These are phyloP conservation scores for Phytophthora pluvialis DNA, from an alignment of 352 stramenopile genomes.

Conservation along the genomic window DNA sequence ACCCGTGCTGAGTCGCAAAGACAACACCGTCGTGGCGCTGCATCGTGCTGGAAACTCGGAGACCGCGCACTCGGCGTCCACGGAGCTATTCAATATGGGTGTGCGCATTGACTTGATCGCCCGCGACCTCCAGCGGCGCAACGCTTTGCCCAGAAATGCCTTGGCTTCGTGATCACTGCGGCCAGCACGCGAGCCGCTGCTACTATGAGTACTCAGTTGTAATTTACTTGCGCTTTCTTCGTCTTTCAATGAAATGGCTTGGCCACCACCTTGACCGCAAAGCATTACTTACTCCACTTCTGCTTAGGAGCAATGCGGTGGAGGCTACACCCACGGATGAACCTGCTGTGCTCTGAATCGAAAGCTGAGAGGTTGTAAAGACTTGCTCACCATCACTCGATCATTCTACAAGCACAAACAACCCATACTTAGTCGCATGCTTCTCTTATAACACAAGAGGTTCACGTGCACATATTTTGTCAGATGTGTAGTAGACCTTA, in stretches of 20 bases:
- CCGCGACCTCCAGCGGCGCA: constrained; percentile 32
- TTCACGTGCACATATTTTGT: no score
- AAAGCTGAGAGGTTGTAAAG: constrained; percentile 7
- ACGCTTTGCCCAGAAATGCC: constrained; percentile 29
- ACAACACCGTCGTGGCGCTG: constrained; percentile 72
- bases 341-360: constrained; percentile 33
- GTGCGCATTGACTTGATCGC: constrained; percentile 43
- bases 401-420: constrained; percentile 34
- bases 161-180: constrained; percentile 17
- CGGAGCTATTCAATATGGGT: constrained; percentile 34
- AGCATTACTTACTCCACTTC: constrained; percentile 2
- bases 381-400: constrained; percentile 50
- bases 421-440: no score
- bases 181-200: not conserved
- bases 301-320: constrained; percentile 25
- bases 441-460: no score
- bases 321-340: constrained; percentile 50
- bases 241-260: constrained; percentile 6
- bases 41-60: constrained; percentile 56
- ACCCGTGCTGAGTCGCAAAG: constrained; percentile 58
- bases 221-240: not conserved
- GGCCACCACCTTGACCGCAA: not conserved
- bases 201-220: not conserved
- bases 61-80: constrained; percentile 46
- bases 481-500: no score